Evolutionary conservation across 805 yeast genomes (phyloP), one percentile per base, ranked within the genome.

Genomic region (Candida loeiensis): DNA sequence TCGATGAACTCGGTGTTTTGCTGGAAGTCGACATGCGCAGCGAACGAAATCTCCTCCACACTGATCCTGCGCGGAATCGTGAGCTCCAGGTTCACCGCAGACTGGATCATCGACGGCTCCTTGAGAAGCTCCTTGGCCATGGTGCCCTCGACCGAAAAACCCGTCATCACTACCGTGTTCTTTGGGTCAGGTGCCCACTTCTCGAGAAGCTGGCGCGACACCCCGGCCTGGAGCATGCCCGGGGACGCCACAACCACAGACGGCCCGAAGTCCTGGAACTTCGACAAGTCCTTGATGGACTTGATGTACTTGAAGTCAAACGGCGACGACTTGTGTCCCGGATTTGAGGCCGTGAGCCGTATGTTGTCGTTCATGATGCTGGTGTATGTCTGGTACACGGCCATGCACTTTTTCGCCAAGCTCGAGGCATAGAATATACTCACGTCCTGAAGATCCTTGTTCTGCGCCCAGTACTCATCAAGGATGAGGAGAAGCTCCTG

Each of bases 21-120:
- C 53, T 85, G 88, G 61, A 84, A 93, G 58, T 93, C 99, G 16
- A 93, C 99, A 63, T 93, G 99, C 0, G 99, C 99, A n/a, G 99
- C 98, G 71, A 93, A 93, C 1, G 98, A 90, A 3, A 93, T 83
- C 61, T 93, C 99, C 48, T 91, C 97, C 13, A 93, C 82, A 34
- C 76, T 77, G 41, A 95, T 64, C 47, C 97, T 74, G 55, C 99
- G 79, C 4, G 98, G 97, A 29, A 93, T 83, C 44, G 79, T 76
- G 14, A 81, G 66, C 45, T 89, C 96, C 0, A 95, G 86, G 49
- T 86, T 87, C n/a, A 72, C 67, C 17, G 79, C 66, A 0, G 97
- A 83, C 1, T 93, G 95, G 36, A 93, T 87, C n/a, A 87, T 85
- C 27, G 79, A 77, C 1, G 99, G 99, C 52, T 90, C 97, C 18